phyloP scores from a whole-genome alignment of 1,284 basidiomycete species.

The Thecaphora thlaspeos region DNA sequence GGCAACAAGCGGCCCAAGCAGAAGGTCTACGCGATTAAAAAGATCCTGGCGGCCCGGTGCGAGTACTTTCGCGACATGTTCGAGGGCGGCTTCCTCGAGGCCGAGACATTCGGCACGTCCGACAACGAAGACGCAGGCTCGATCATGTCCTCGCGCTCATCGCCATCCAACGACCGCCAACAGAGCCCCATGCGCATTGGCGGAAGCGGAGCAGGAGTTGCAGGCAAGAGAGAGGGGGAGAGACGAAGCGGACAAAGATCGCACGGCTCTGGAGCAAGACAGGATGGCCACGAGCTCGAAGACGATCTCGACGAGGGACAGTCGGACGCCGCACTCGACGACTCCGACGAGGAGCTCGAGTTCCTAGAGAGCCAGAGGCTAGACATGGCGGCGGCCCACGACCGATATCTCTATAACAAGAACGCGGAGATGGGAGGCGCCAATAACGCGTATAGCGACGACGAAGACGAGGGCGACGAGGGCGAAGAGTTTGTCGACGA shows the following conservation, averaged over 20 bases:
- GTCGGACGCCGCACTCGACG: slow-evolving; percentile 25
- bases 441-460: not conserved
- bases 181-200: not conserved
- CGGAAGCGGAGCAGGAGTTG: too few relatives aligned
- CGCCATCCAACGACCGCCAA: not conserved
- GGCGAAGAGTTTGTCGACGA: slow-evolving; percentile 6
- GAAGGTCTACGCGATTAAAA: slow-evolving; percentile 58
- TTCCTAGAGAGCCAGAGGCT: not conserved
- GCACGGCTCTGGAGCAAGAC: not conserved
- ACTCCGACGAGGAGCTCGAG: slow-evolving; percentile 34
- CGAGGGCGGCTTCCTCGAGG: slow-evolving; percentile 49
- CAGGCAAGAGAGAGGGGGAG: too few relatives aligned
- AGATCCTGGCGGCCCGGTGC: slow-evolving; percentile 57
- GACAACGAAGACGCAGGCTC: slow-evolving; percentile 22
- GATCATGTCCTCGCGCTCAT: not conserved
- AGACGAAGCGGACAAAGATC: not conserved
- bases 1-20: slow-evolving; percentile 29
- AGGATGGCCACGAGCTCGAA: slow-evolving; percentile 1
- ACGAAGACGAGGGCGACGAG: not conserved
- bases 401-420: not conserved
- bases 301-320: slow-evolving; percentile 13
- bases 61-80: slow-evolving; percentile 58
- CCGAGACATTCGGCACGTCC: slow-evolving; percentile 41
- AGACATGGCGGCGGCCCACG: not conserved
- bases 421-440: not conserved